These are phyloP conservation scores for Cryptococcus amylolentus DNA, from an alignment of 1,284 basidiomycete genomes.

Conservation along the genomic window DNA sequence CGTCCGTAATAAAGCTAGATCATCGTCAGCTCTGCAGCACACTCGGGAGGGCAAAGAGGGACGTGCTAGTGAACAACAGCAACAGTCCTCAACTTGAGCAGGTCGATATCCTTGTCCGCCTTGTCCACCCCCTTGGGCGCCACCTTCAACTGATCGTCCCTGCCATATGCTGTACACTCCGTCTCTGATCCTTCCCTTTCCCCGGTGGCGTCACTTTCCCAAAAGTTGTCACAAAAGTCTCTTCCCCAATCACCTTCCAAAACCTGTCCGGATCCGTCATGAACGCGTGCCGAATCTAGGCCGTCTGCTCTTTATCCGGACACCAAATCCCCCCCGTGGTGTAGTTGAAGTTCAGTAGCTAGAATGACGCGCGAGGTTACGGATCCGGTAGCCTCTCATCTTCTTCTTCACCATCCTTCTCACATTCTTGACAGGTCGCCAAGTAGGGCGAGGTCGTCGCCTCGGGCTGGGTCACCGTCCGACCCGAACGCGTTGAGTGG, in stretches of 20 bases:
- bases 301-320: constrained; percentile 63
- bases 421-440: no score
- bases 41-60: neutral
- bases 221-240: constrained; percentile 67
- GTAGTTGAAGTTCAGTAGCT: no score
- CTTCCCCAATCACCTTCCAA: constrained; percentile 61
- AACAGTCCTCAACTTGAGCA: constrained; percentile 77
- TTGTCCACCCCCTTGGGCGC: constrained; percentile 86
- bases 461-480: constrained; percentile 8
- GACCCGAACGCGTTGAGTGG: constrained; percentile 8
- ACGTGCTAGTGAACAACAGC: constrained; percentile 65
- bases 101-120: constrained; percentile 75
- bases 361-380: no score
- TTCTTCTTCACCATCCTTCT: no score
- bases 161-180: constrained; percentile 76
- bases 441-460: no score
- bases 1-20: constrained; percentile 68
- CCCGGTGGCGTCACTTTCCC: constrained; percentile 63
- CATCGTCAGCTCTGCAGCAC: constrained; percentile 10
- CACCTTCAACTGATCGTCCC: constrained; percentile 74
- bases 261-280: constrained; percentile 61
- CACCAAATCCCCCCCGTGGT: constrained; percentile 9
- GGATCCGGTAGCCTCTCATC: no score
- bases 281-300: constrained; percentile 67
- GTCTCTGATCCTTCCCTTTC: constrained; percentile 55